Evolutionary conservation across 2,329 filamentous ascomycete species (phyloP).

Genomic region (Cyphellophora europaea): DNA sequence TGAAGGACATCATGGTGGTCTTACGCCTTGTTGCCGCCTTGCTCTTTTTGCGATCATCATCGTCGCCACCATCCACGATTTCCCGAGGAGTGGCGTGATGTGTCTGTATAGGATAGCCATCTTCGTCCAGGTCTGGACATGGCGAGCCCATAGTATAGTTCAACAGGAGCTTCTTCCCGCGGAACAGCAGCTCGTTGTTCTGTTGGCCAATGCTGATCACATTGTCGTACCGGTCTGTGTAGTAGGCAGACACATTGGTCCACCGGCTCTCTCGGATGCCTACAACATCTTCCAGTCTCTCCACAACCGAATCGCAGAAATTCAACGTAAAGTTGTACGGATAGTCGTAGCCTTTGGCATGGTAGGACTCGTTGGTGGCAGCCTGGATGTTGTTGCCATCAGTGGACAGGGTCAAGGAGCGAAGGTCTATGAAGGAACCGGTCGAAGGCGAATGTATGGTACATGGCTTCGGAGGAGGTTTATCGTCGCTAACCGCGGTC

Average conservation of each 20-base stretch:
- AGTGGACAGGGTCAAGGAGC: slow-evolving; percentile 31
- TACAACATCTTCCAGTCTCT: slow-evolving; percentile 35
- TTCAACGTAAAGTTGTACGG: slow-evolving; percentile 42
- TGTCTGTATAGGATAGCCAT: slow-evolving; percentile 13
- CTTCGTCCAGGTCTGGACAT: slow-evolving; percentile 36
- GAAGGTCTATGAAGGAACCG: slow-evolving; percentile 56
- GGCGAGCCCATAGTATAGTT: slow-evolving; percentile 71
- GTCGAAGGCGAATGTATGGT: slow-evolving; percentile 53
- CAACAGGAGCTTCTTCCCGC: slow-evolving; percentile 55
- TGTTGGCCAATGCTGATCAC: slow-evolving; percentile 27
- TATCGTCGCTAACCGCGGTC: slow-evolving; percentile 29
- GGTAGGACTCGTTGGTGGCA: slow-evolving; percentile 37
- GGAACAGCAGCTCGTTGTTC: slow-evolving; percentile 36
- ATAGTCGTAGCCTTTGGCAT: slow-evolving; percentile 40
- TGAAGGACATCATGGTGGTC: slow-evolving; percentile 82
- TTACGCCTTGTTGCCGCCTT: slow-evolving; percentile 41
- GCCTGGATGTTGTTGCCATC: slow-evolving; percentile 35
- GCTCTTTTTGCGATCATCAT: slow-evolving; percentile 19
- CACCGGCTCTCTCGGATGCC: slow-evolving; percentile 31
- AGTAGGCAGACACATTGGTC: slow-evolving; percentile 41
- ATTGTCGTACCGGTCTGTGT: slow-evolving; percentile 22
- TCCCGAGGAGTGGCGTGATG: slow-evolving; percentile 6
- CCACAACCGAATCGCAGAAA: slow-evolving; percentile 40
- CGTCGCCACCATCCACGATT: slow-evolving; percentile 28
- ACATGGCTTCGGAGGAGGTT: slow-evolving; percentile 44